Conservation (phyloP, 192 early-diverging fungal species). For the Ambispora gerdemannii region DNA sequence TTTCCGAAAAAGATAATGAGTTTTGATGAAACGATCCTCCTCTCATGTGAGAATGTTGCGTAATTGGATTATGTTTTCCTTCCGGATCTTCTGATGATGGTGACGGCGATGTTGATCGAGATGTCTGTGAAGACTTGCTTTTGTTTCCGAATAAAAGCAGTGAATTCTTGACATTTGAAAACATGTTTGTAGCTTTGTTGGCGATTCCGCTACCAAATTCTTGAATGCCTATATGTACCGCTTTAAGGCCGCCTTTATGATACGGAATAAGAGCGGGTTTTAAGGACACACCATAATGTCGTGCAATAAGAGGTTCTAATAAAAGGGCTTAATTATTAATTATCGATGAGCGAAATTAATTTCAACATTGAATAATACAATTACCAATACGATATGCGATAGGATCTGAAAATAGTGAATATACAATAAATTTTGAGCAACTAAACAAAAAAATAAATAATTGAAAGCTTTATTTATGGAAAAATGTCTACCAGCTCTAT, state of each 20-base stretch:
- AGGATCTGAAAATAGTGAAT: conserved; percentile 36
- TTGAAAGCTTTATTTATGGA: background rate
- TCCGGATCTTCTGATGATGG: too few relatives aligned
- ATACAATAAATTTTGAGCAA: background rate
- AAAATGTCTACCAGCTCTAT: conserved; percentile 42
- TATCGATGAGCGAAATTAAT: background rate
- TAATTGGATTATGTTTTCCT: background rate
- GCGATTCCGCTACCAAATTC: conserved; percentile 69
- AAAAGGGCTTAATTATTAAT: background rate
- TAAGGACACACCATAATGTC: conserved; percentile 48
- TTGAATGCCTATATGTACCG: conserved; percentile 62
- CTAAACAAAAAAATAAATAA: background rate
- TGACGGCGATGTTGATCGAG: background rate
- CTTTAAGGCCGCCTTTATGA: conserved; percentile 78
- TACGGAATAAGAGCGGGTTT: conserved; percentile 77
- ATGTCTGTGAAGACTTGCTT: conserved; percentile 21
- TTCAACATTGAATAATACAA: background rate
- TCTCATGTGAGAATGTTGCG: too few relatives aligned
- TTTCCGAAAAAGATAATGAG: background rate
- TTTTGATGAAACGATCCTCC: conserved; percentile 13
- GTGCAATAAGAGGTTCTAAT: conserved; percentile 66
- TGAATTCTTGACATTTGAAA: conserved; percentile 53
- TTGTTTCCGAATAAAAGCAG: conserved; percentile 36
- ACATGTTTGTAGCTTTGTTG: conserved; percentile 62
- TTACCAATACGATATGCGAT: conserved; percentile 59